Conservation (phyloP, 208 protist genomes). For the Leishmania lainsoni region DNA sequence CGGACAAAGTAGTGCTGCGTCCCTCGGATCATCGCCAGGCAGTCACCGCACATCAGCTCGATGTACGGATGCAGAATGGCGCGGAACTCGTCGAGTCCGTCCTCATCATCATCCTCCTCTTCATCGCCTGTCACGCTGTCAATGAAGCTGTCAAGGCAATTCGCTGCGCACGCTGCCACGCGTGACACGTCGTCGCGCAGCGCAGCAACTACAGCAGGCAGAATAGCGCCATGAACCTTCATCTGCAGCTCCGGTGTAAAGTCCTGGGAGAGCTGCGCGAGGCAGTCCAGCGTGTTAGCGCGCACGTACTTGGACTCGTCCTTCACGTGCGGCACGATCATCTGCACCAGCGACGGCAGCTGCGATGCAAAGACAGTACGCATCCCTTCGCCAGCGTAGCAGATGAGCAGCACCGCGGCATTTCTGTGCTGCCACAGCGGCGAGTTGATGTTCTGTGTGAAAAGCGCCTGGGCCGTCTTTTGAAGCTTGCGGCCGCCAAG, state of each 20-base stretch:
- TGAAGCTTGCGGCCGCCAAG: slow-evolving; percentile 83
- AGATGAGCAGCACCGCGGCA: slow-evolving; percentile 76
- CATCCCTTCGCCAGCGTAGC: slow-evolving; percentile 77
- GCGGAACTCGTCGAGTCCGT: slow-evolving; percentile 38
- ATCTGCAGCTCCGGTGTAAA: slow-evolving; percentile 68
- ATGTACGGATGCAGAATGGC: slow-evolving; percentile 65
- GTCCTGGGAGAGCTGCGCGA: slow-evolving; percentile 76
- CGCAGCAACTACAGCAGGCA: slow-evolving; percentile 56
- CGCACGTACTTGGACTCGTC: slow-evolving; percentile 87
- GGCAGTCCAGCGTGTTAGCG: slow-evolving; percentile 62
- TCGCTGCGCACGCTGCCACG: slow-evolving; percentile 68
- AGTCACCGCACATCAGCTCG: slow-evolving; percentile 59
- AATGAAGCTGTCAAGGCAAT: slow-evolving; percentile 77
- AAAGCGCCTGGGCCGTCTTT: slow-evolving; percentile 62
- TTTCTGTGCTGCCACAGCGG: slow-evolving; percentile 77
- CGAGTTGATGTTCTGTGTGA: slow-evolving; percentile 70
- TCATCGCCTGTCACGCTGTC: slow-evolving; percentile 58
- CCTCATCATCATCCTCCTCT: slow-evolving; percentile 54
- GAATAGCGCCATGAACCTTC: slow-evolving; percentile 45
- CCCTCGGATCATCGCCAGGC: slow-evolving; percentile 50
- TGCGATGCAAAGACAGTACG: slow-evolving; percentile 58
- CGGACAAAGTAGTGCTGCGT: slow-evolving; percentile 67
- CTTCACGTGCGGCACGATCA: slow-evolving; percentile 48
- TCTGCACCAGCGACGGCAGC: slow-evolving; percentile 51
- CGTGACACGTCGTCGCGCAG: slow-evolving; percentile 70